Conservation (phyloP, 2,329 filamentous ascomycete genomes). For the Pestalotiopsis sp. region DNA sequence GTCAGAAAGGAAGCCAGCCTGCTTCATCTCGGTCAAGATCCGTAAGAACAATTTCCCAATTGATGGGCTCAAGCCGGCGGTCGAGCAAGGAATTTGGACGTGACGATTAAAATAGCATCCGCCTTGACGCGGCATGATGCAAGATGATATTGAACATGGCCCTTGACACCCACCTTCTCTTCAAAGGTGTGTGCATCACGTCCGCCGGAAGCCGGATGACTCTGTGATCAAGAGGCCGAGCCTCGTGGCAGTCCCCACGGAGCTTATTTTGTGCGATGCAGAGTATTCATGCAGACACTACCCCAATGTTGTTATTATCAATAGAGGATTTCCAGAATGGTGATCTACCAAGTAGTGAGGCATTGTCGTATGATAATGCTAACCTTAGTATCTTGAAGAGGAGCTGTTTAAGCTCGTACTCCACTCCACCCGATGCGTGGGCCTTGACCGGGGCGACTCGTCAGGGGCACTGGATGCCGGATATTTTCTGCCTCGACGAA, state of each 20-base stretch:
- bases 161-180: conserved; percentile 10
- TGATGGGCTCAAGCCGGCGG: background rate
- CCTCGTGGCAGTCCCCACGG: conserved; percentile 6
- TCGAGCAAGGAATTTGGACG: conserved; percentile 14
- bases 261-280: background rate
- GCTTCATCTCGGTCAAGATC: background rate
- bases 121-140: conserved; percentile 26
- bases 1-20: background rate
- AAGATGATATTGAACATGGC: conserved; percentile 26
- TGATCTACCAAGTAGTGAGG: background rate
- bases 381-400: background rate
- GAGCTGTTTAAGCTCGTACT: conserved; percentile 16
- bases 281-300: background rate
- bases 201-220: conserved; percentile 3
- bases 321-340: background rate
- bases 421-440: conserved; percentile 14
- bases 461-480: conserved; percentile 15
- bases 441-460: conserved; percentile 14
- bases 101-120: conserved; percentile 24
- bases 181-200: background rate
- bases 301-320: background rate
- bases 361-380: background rate
- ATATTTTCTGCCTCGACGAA: conserved; percentile 14
- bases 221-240: background rate
- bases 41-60: conserved; percentile 1